Evolutionary conservation across 108 stramenopile species (phyloP), one percentile per base, ranked within the genome.

Genomic region (Cyclostephanos tholiformis): DNA sequence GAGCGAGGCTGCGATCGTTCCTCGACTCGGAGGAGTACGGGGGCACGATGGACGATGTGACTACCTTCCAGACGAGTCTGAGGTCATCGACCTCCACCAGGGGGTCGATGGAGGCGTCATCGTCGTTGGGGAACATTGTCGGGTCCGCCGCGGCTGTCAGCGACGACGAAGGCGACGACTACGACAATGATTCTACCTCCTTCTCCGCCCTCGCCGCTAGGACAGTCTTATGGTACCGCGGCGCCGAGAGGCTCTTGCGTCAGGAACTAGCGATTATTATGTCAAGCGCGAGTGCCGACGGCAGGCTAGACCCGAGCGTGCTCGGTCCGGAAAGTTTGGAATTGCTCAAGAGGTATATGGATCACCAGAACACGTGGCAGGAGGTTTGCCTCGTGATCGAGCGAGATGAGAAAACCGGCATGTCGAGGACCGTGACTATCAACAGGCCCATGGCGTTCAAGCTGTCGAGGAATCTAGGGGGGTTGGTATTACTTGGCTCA

Each of bases 381-480:
- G 88, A 91, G 74, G 92, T 93, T 1, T 88, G 89, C 78, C 67
- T 93, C 14, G 87, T 91, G 4, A 44, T 86, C 26, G 88, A 91
- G 53, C 66, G 65, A 12, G 57, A 86, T 49, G 52, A 65, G 30
- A 61, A 13, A 30, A 41, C 29, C 2, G 78, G 83, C 12, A 70
- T 26, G 20, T 73, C 88, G 9, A 81, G 51, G 57, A 80, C 92
- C 0, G 35, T 91, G 48, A 86, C 89, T 0, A 69, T 94, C 53
- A 94, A 94, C 75, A 85, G 93, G 50, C 93, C 93, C 29, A 91
- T 94, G 88, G 89, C 89, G 12, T 83, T 89, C 29, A 83, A 87
- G 74, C 68, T 91, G 41, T 87, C 89, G 12, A 82, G 89, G 46
- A 86, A 82, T 65, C 55, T 94, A 63, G 89, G 78, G 0, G 29